Base-by-base conservation (phyloP, 345 rosid genomes). In the Pugionium cornutum region DNA sequence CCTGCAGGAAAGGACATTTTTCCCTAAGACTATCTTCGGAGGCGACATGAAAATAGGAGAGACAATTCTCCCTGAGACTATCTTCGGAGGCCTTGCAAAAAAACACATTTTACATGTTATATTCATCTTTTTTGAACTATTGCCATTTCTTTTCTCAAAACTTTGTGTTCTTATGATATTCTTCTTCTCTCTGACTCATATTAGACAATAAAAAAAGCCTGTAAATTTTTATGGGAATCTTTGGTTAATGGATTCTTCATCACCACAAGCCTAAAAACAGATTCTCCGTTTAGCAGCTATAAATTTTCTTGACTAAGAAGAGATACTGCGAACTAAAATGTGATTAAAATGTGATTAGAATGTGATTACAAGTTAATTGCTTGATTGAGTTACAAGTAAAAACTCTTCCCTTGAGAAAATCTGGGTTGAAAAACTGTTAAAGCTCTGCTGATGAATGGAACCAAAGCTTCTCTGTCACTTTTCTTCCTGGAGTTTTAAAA, bases 51-150 rank as follows among this genome's bases (percentile, higher is more conserved):
- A 58, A 50, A 43, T 30, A 66, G 76, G 71, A 66, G 59, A 57
- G 42, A 44, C 66, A 46, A 36, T 45, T 36, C 76, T 72, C 62
- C 72, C 67, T 52, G 57, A 73, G 72, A 58, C 50, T 58, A 59
- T 55, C 37, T 73, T 32, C 51, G 30, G 66, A 65, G 50, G 67
- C 76, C 36, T 3, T 1, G 7, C 40, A 36, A 36, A 36, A 36
- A 36, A 5, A 36, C 40, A 36, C 40, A 36, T 4, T 36, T 36
- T 36, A 36, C 40, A 36, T 36, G 40, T 36, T 36, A 36, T 36
- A 18, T 18, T 18, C 65, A 48, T 43, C 71, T 51, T 65, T 65
- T 65, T 58, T 65, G 61, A 64, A 72, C 71, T 29, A 49, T 42
- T 65, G 60, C 49, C 76, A 28, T 72, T 72, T 72, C 49, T 66